Base-by-base conservation (phyloP, 2,329 filamentous ascomycete genomes). In the Elsinoe batatas region DNA sequence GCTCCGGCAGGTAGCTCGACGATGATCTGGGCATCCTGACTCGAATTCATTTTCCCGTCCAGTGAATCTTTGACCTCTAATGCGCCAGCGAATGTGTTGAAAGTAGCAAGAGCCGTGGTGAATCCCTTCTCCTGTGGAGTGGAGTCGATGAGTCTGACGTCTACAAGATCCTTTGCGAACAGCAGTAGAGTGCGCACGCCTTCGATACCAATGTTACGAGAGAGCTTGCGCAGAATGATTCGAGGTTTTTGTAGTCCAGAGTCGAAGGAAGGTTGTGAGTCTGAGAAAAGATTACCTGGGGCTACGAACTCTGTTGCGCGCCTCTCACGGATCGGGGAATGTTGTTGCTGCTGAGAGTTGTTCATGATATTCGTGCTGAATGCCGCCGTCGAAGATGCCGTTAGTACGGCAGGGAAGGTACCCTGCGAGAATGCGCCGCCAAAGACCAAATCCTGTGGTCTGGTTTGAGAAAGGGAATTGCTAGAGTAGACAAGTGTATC, bases 111-210 rank as follows among this genome's bases (percentile, higher is more conserved):
- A 37, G 81, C 82, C 50, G 76, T 79, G 20, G 76, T 67, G 60
- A 78, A 83, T 26, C 76, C 76, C 49, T 72, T 70, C 61, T 84
- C 80, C 51, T 83, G 79, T 58, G 73, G 72, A n/a, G 78, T 76
- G 50, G 74, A 72, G 4, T 73, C 69, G 13, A 83, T 71, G 58
- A 84, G 59, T 83, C 80, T 62, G 81, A 80, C 76, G 59, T 80
- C 76, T 42, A 80, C 68, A 44, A 84, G 73, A 59, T 84, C 80
- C 62, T 82, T 80, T 17, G 81, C 79, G 62, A 85, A 84, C n/a
- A 83, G 72, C 5, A 85, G 71, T 73, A 85, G 82, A 65, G 78
- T 81, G 60, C 78, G 76, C 56, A 85, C 73, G 15, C 78, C 73
- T 59, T 83, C 81, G 51, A 73, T 69, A 63, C 76, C 79, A 42